Conservation (phyloP, 2,329 filamentous ascomycete species). For the Lecanoromycetidae sp. region DNA sequence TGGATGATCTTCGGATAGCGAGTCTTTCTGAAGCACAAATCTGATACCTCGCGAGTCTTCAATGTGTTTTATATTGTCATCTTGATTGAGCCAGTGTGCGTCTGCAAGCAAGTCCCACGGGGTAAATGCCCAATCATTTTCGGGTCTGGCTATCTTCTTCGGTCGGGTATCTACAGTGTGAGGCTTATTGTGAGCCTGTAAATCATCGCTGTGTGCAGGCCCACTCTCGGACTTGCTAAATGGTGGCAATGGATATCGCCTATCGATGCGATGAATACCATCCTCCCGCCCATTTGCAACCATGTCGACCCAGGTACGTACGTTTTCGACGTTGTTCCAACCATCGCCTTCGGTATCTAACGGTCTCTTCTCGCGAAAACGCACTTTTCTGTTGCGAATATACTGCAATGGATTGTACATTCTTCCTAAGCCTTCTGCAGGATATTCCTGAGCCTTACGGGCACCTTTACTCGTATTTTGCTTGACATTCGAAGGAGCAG, state of each 20-base stretch:
- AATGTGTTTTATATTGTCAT: constrained; percentile 64
- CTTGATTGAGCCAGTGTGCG: constrained; percentile 78
- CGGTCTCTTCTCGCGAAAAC: constrained; percentile 61
- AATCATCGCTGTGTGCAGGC: not conserved
- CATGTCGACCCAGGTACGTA: constrained; percentile 65
- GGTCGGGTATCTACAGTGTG: constrained; percentile 15
- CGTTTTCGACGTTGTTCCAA: constrained; percentile 60
- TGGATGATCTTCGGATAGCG: constrained; percentile 18
- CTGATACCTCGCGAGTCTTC: constrained; percentile 66
- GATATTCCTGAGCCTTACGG: not conserved
- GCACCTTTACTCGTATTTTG: not conserved
- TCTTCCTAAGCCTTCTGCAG: constrained; percentile 42
- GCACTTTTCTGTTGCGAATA: constrained; percentile 77
- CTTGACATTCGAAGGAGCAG: constrained; percentile 16
- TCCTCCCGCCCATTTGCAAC: constrained; percentile 42
- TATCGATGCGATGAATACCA: constrained; percentile 34
- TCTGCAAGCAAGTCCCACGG: constrained; percentile 83
- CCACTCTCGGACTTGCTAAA: constrained; percentile 25
- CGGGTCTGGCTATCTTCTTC: constrained; percentile 55
- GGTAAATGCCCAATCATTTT: constrained; percentile 73
- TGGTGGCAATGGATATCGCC: constrained; percentile 33
- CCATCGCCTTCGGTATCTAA: constrained; percentile 65
- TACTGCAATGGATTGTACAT: constrained; percentile 86
- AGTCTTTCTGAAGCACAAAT: constrained; percentile 45
- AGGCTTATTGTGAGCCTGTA: not conserved